Evolutionary conservation across 2,329 filamentous ascomycete genomes (phyloP), one percentile per base, ranked within the genome.

Genomic region (Botrytis medusae): DNA sequence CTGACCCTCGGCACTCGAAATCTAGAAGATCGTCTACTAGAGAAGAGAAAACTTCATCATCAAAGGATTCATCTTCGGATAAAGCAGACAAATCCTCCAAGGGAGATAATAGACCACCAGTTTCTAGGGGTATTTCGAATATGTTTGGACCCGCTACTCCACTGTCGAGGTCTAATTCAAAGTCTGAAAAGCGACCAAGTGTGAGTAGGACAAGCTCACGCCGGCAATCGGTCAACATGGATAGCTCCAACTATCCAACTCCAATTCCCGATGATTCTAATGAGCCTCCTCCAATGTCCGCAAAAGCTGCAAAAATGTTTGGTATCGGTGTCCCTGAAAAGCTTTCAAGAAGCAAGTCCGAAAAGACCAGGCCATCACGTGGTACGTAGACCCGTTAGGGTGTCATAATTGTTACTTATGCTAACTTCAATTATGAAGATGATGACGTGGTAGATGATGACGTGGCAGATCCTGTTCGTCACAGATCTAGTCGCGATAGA

Each of bases 261-360:
- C 92, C 93, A 5, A 92, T 93, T 14, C 89, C 91, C 2, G 93
- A 94, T 44, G 89, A 92, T 46, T 84, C 86, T 37, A 69, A 64
- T 64, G 75, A 63, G n/a, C 75, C 76, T 60, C 86, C 86, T 4
- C 87, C 89, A 69, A 87, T 93, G 79, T 87, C 91, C 12, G 87
- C 89, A 63, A 97, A 97, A 82, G 93, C 93, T 42, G 93, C 93
- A 46, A 94, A 91, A 82, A 83, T 95, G 70, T 89, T 96, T 89
- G 94, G 84, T 77, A 82, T 88, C 74, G 51, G 29, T 37, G 84
- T 82, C 74, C 83, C 82, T 73, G 81, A 84, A 42, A 86, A 85
- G 77, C 84, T 84, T 61, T 84, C 84, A 20, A 84, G 84, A 68
- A 84, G 83, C 74, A 84, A 84, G 76, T 85, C 87, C 46, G 80